Conservation (phyloP, 306 rosid genomes). For the Chamaecrista fasciculata region DNA sequence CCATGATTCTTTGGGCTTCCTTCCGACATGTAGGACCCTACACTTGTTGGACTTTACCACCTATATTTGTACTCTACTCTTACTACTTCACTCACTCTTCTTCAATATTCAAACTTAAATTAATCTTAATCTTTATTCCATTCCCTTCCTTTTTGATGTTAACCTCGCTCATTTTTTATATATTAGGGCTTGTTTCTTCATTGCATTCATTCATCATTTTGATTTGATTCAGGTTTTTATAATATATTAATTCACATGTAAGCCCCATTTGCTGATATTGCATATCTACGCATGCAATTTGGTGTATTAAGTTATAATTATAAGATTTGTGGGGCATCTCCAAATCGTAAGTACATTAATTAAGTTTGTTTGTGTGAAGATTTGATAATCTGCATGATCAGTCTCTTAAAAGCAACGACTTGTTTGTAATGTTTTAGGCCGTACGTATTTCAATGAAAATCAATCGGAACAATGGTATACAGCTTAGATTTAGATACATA, state of each 20-base stretch:
- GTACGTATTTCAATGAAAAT: no score
- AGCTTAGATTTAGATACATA: background rate
- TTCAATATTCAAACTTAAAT: slow-evolving; percentile 8
- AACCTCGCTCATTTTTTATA: slow-evolving; percentile 8
- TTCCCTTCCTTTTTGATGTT: slow-evolving; percentile 27
- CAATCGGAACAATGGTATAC: no score
- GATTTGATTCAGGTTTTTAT: slow-evolving; percentile 7
- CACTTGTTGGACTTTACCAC: slow-evolving; percentile 32
- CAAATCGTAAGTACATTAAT: slow-evolving; percentile 11
- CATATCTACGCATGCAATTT: background rate
- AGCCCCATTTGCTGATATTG: slow-evolving; percentile 9
- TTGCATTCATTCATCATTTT: background rate
- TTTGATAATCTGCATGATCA: slow-evolving; percentile 21
- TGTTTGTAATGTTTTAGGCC: no score
- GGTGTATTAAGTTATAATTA: no score
- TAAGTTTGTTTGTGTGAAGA: background rate
- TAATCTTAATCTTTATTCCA: slow-evolving; percentile 35
- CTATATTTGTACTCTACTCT: background rate
- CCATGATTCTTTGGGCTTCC: slow-evolving; percentile 56
- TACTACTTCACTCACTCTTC: slow-evolving; percentile 12
- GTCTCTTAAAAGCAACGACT: slow-evolving; percentile 27
- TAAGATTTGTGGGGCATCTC: background rate
- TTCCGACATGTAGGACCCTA: slow-evolving; percentile 69
- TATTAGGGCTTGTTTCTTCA: slow-evolving; percentile 13
- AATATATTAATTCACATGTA: background rate